Conservation (phyloP, 2,329 filamentous ascomycete species). For the Hymenoscyphus linearis region DNA sequence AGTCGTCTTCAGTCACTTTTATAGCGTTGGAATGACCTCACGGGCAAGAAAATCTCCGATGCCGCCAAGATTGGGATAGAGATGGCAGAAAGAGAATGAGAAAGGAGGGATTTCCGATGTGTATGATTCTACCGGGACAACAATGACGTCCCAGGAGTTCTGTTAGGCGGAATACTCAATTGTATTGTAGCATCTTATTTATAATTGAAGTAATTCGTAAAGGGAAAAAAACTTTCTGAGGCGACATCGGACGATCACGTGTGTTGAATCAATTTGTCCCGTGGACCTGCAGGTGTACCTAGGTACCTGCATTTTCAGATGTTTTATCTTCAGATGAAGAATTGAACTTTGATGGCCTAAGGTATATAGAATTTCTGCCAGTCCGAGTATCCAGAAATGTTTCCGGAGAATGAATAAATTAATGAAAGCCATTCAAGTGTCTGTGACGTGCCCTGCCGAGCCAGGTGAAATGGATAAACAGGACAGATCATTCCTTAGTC, state of each 20-base stretch:
- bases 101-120: too few species aligned
- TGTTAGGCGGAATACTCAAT: not conserved
- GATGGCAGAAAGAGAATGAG: too few species aligned
- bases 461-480: not conserved
- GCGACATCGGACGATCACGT: constrained; percentile 9
- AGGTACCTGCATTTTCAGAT: not conserved
- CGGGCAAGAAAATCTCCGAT: not conserved
- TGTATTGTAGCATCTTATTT: not conserved
- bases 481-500: not conserved
- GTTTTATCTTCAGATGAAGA: not conserved
- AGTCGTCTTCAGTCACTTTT: not conserved
- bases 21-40: not conserved
- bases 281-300: too few species aligned
- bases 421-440: not conserved
- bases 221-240: constrained; percentile 2
- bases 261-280: not conserved
- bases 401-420: not conserved
- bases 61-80: not conserved
- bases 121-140: too few species aligned
- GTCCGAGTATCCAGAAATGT: not conserved
- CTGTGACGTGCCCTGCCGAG: too few species aligned
- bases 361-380: too few species aligned
- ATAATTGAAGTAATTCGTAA: constrained; percentile 3
- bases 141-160: not conserved
- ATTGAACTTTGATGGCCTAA: not conserved